Evolutionary conservation across 768 basidiomycete genomes (phyloP).

Genomic region (Amanita rimosa): DNA sequence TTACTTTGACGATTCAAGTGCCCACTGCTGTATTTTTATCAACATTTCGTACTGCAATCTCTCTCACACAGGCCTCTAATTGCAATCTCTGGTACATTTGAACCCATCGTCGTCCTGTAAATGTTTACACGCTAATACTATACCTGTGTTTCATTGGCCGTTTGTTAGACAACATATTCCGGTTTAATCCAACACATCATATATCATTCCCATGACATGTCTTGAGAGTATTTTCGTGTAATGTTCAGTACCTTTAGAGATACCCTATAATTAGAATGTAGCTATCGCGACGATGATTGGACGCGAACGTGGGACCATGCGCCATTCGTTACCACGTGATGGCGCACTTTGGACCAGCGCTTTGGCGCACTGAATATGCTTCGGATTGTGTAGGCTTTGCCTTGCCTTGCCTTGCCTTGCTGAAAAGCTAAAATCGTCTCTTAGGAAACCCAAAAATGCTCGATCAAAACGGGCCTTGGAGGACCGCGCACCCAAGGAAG

Average conservation of each 20-base stretch:
- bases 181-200: not conserved
- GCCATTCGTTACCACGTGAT: not conserved
- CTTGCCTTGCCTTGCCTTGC: not conserved
- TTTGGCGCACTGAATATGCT: slow-evolving; percentile 10
- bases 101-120: not conserved
- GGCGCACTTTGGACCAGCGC: not conserved
- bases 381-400: slow-evolving; percentile 14
- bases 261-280: not conserved
- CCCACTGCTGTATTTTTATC: slow-evolving; percentile 2
- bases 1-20: not conserved
- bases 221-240: not conserved
- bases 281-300: too few species aligned
- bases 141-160: not conserved
- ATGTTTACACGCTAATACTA: not conserved
- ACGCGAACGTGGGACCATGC: too few species aligned
- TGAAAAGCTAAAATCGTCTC: not conserved
- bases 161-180: not conserved
- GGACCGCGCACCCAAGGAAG: slow-evolving; percentile 78
- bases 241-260: not conserved
- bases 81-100: not conserved
- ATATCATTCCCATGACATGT: not conserved
- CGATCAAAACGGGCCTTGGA: slow-evolving; percentile 85
- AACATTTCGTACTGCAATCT: not conserved
- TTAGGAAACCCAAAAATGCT: slow-evolving; percentile 87
- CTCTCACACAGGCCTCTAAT: not conserved